These are phyloP conservation scores for Acanthamoeba castellanii DNA, from an alignment of 208 protist species.

Conservation along the genomic window DNA sequence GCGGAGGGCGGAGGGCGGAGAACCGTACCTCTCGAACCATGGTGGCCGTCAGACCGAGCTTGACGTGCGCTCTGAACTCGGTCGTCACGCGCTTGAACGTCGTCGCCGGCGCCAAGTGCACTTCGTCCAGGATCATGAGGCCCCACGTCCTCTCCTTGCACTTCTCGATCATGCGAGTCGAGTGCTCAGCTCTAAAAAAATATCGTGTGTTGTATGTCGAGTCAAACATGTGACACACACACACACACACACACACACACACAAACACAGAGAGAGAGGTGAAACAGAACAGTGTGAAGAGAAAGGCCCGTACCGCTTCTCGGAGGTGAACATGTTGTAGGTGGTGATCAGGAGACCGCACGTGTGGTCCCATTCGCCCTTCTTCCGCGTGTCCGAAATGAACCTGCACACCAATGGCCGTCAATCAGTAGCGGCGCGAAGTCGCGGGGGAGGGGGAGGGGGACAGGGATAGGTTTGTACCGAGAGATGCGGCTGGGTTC, in stretches of 20 bases:
- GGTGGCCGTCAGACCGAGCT: conserved; percentile 98
- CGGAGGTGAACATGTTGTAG: conserved; percentile 98
- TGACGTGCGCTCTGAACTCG: conserved; percentile 95
- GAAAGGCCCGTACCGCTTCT: conserved; percentile 9
- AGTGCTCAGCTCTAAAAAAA: conserved; percentile 87
- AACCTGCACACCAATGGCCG: conserved; percentile 76
- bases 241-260: background rate
- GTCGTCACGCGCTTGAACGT: conserved; percentile 96
- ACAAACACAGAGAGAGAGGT: background rate
- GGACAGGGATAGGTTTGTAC: background rate
- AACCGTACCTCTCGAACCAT: conserved; percentile 92
- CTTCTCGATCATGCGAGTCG: conserved; percentile 91
- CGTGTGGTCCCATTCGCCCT: conserved; percentile 66
- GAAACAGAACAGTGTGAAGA: background rate
- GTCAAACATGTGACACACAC: background rate
- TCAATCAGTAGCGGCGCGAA: too few relatives aligned
- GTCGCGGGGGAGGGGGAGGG: too few relatives aligned
- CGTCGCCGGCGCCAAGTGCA: conserved; percentile 98
- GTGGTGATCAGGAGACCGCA: conserved; percentile 96
- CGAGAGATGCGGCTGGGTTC: conserved; percentile 91
- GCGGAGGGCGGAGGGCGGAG: too few relatives aligned
- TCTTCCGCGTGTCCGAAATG: conserved; percentile 93
- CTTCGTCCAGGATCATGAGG: conserved; percentile 98
- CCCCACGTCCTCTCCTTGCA: conserved; percentile 95
- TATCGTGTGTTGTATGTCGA: too few relatives aligned